Evolutionary conservation across 2,329 filamentous ascomycete species (phyloP), one percentile per base, ranked within the genome.

Genomic region (Tolypocladium tropicale): DNA sequence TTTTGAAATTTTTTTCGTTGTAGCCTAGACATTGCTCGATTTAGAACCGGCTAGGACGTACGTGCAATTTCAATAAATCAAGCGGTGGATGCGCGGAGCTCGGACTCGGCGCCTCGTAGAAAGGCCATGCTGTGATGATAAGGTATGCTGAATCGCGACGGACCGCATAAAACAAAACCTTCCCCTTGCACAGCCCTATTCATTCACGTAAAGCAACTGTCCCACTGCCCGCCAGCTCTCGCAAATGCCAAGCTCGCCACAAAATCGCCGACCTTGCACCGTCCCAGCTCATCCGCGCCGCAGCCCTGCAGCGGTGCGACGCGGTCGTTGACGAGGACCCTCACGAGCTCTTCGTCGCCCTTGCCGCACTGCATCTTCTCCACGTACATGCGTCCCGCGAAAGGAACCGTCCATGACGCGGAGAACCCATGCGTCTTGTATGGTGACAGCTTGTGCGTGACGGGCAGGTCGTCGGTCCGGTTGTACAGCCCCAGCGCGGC

Each of bases 271-370:
- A 95, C 67, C 59, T 67, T 79, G 68, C 92, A 96, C 33, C 88
- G 78, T 2, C 91, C 91, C 53, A 85, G 70, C 52, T 70, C 64
- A 70, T 96, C 90, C 4, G 78, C 85, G 12, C 77, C 78, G 69
- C 92, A 96, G 52, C 79, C 84, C 61, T 81, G 74, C 56, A 95
- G 70, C 12, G 84, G 83, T 57, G 92, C 76, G 2, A 96, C 89
- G 28, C 89, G 80, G 65, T 95, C 90, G 70, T 96, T 96, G 37
- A 96, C 76, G 57, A 96, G 72, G 5, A 95, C 78, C 39, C 92
- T 80, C 12, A 96, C 89, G 54, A 87, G 76, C 69, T 94, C 88
- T 65, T 90, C 82, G 2, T 71, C 65, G 14, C 46, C 60, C 11
- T 59, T 74, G 2, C 67, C 67, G 68, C 92, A 96, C 43, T 71